Evolutionary conservation across 2,329 filamentous ascomycete genomes (phyloP), one percentile per base, ranked within the genome.

Genomic region (Paracamarosporium sp.): DNA sequence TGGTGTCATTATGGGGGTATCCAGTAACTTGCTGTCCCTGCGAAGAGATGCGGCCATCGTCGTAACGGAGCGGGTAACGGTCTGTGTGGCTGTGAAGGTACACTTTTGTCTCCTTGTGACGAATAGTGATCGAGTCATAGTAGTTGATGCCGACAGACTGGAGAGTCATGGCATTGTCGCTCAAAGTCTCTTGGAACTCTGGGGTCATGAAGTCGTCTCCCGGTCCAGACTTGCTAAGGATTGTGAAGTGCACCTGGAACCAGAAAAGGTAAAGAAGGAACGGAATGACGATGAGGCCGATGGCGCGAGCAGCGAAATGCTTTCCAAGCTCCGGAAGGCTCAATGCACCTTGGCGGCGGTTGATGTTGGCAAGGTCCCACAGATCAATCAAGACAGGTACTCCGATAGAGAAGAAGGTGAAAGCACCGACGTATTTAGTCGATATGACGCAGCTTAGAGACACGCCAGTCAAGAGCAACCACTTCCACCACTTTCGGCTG

Each of bases 211-310:
- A 99, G 72, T 98, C 94, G 74, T 99, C 95, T 53, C 95, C 95
- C 43, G 95, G 94, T 33, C 95, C 95, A 51, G 95, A 98, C 59
- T 89, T 86, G 65, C 82, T 90, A 61, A 99, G 85, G 69, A 99
- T 92, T 43, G 92, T 85, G 77, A 99, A 99, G 81, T 99, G 95
- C 28, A 99, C 93, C 84, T 99, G 95, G 88, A 99, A 99, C 95
- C 95, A 99, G 85, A 99, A 98, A 45, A 99, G 86, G 79, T 99
- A 99, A 80, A 99, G 96, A 72, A 98, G 83, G 83, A 99, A 97
- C 13, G 95, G 95, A 66, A 98, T 86, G 65, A 97, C 76, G 68
- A 98, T 92, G 55, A 99, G 83, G 13, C 91, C 93, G 63, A 96
- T 82, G n/a, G 89, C 86, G 51, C 95, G 91, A 61, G 95, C 95